Base-by-base conservation (phyloP, 2,329 filamentous ascomycete genomes). In the Orbilia quercus region DNA sequence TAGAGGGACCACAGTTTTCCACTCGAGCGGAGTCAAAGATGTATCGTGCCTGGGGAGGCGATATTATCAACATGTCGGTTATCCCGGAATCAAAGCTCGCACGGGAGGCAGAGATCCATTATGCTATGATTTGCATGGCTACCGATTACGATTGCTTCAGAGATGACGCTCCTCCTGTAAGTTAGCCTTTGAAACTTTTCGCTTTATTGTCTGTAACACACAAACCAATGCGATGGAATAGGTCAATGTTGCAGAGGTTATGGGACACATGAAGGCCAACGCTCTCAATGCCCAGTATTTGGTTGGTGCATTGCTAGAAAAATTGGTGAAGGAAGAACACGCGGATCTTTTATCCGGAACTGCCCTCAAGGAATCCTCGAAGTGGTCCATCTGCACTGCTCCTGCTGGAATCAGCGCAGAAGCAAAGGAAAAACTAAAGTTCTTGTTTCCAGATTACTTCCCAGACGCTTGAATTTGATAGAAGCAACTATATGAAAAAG, bases 41-140 rank as follows among this genome's bases (percentile, higher is more conserved):
- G 83, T 99, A 99, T 85, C 91, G 95, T 77, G 85, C 88, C 73
- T 97, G 92, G 91, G 94, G 94, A 78, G 94, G 93, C 77, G 90
- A 87, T 76, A 91, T 98, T 59, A 98, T 99, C 85, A 98, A 98
- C 86, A 99, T 99, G 95, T 96, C 91, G 47, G 90, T 90, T 12
- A 86, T 99, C 14, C 95, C 95, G 18, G 95, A 99, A 83, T 91
- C 94, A 54, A 99, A 99, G 85, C 88, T 99, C 18, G 95, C 95
- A 7, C 89, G 91, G 60, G 95, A 99, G 84, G 95, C 95, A 22
- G 95, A 99, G 84, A 90, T 99, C 78, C 90, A 90, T 36, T 98
- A 98, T 82, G 92, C 96, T 84, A 96, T 97, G 87, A 96, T 99
- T 79, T 96, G 94, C 85, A 99, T 99, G 95, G 91, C 92, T 34